Evolutionary conservation across 2,329 filamentous ascomycete genomes (phyloP), one percentile per base, ranked within the genome.

Genomic region (Pestalotiopsis sp.): DNA sequence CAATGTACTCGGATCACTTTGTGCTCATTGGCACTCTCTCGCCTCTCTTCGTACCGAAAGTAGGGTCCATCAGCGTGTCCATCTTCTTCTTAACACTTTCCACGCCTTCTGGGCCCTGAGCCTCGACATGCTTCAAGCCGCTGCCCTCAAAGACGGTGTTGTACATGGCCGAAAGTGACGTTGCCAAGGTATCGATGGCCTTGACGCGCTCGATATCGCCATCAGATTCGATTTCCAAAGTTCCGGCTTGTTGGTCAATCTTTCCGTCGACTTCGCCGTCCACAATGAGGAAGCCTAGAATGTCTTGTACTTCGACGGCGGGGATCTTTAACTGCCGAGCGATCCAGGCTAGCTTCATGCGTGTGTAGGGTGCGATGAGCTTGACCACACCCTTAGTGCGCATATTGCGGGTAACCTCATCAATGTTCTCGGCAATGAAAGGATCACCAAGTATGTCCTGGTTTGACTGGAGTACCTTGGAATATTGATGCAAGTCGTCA

Each of bases 341-440:
- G 73, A 99, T 94, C 86, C 97, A 97, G 23, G 86, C 85, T 27
- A 98, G 85, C 72, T 92, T 93, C 88, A 98, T 97, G 65, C 94
- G 91, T 5, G 93, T 97, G 84, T 98, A 99, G 0, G 96, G 96
- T 4, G 94, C 94, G 72, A 98, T 96, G 27, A 98, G 86, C 82
- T 96, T 97, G 72, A 97, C 84, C 11, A 98, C 91, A 1, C 95
- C 95, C 85, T 98, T 98, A 73, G 95, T 98, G 67, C 96, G 93
- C 92, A 99, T 97, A 80, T 96, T 98, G 58, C 96, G 93, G 66
- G 95, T 99, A 68, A 99, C 95, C 82, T 99, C 96, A 80, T 98
- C 96, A 74, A 99, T 99, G 79, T 99, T 98, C 82, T 98, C 96
- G 36, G 95, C 95, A 75, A 99, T 99, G 83, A 98, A 99, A 0